A percentile compares a stretch with the other conserved stretches of the same genome.
Evolutionary conservation across 805 yeast species (phyloP).

Genomic region (Candida koratica): DNA sequence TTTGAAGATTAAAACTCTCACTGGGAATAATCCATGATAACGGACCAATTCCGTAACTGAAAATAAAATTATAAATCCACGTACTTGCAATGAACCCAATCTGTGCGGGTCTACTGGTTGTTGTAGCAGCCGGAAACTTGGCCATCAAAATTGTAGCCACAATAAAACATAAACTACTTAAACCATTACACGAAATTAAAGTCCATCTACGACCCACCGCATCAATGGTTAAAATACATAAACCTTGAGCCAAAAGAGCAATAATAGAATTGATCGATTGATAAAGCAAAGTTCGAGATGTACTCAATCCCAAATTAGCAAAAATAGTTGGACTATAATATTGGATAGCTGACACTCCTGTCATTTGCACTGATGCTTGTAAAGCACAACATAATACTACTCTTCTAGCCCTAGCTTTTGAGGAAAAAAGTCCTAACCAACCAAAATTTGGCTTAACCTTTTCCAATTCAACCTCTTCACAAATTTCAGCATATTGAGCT

Average conservation of each 20-base stretch:
- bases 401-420: constrained; percentile 21
- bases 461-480: constrained; percentile 18
- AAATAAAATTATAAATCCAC: constrained; percentile 30
- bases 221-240: constrained; percentile 34
- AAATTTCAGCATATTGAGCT: constrained; percentile 15
- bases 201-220: constrained; percentile 37
- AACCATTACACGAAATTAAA: constrained; percentile 26
- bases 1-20: constrained; percentile 36
- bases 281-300: constrained; percentile 21
- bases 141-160: constrained; percentile 21
- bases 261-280: constrained; percentile 33
- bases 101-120: constrained; percentile 28
- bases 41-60: constrained; percentile 31
- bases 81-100: constrained; percentile 31
- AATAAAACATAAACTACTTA: constrained; percentile 28
- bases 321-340: constrained; percentile 34
- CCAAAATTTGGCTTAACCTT: constrained; percentile 11
- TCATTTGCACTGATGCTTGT: constrained; percentile 22
- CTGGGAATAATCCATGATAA: constrained; percentile 40
- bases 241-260: constrained; percentile 31
- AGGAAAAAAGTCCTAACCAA: constrained; percentile 16
- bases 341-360: constrained; percentile 34
- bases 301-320: constrained; percentile 24
- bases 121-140: constrained; percentile 16
- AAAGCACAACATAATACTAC: constrained; percentile 20